Percentiles rank a stretch among this genome's conserved stretches.
Evolutionary conservation across 2,329 filamentous ascomycete species (phyloP).

Genomic region (Phialophora chinensis): DNA sequence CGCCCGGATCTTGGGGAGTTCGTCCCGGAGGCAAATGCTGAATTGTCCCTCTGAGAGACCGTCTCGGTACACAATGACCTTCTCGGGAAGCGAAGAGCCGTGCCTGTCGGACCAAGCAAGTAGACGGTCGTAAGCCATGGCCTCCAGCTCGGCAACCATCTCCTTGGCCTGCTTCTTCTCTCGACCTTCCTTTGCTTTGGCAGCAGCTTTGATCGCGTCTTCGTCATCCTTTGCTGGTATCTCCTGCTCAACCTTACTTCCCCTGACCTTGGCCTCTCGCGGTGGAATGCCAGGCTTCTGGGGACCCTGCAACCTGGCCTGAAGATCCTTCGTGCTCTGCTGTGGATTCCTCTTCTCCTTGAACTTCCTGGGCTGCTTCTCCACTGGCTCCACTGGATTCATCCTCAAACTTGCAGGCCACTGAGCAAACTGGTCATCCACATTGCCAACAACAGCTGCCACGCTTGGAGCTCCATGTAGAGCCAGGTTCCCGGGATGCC

Average conservation of each 20-base stretch:
- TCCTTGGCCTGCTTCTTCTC: constrained; percentile 65
- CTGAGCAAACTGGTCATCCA: constrained; percentile 72
- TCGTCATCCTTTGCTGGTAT: background rate
- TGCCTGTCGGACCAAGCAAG: constrained; percentile 60
- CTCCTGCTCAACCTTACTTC: too few species aligned
- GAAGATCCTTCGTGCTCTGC: background rate
- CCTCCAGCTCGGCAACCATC: constrained; percentile 69
- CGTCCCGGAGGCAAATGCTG: constrained; percentile 66
- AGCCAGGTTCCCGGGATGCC: constrained; percentile 76
- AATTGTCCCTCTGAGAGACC: constrained; percentile 90
- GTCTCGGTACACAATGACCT: constrained; percentile 84
- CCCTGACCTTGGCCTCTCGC: too few species aligned
- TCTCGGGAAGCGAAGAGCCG: constrained; percentile 62
- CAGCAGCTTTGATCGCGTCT: background rate
- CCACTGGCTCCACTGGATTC: background rate
- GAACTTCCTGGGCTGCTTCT: background rate
- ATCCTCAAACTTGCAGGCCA: constrained; percentile 76
- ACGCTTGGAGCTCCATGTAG: constrained; percentile 67
- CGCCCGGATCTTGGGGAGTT: constrained; percentile 61
- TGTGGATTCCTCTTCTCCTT: background rate
- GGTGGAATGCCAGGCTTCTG: too few species aligned
- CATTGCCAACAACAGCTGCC: constrained; percentile 78
- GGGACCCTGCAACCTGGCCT: too few species aligned
- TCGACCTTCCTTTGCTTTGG: background rate
- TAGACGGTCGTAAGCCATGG: constrained; percentile 69